Evolutionary conservation across 371 early-diverging fungal species (phyloP).

Genomic region (Thermomucor indicae-seudaticae): DNA sequence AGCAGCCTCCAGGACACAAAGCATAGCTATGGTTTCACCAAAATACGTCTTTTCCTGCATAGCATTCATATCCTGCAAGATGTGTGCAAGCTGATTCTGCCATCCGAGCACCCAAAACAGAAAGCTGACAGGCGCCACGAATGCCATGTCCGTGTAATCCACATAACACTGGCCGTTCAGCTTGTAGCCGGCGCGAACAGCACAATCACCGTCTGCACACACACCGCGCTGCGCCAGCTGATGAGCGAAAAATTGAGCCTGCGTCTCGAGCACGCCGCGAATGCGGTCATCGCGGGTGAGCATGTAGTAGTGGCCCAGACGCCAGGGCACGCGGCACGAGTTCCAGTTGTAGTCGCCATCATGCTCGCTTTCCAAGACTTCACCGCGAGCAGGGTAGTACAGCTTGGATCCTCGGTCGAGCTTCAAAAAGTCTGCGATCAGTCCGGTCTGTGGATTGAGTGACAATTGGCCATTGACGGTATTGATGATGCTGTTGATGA

Average conservation of each 20-base stretch:
- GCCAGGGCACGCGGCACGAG: slow-evolving; percentile 59
- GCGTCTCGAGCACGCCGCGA: slow-evolving; percentile 42
- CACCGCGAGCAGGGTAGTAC: slow-evolving; percentile 41
- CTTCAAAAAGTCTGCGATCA: slow-evolving; percentile 60
- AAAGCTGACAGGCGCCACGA: slow-evolving; percentile 56
- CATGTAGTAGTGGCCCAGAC: slow-evolving; percentile 57
- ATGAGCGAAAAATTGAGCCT: slow-evolving; percentile 55
- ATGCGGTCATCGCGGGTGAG: slow-evolving; percentile 51
- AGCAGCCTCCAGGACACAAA: slow-evolving; percentile 50
- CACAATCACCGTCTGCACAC: slow-evolving; percentile 30
- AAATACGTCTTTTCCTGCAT: slow-evolving; percentile 53
- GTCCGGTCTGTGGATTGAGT: slow-evolving; percentile 51
- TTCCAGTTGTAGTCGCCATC: slow-evolving; percentile 54
- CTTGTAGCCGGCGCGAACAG: slow-evolving; percentile 54
- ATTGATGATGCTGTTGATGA: slow-evolving; percentile 46
- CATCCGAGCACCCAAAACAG: slow-evolving; percentile 55
- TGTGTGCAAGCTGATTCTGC: slow-evolving; percentile 31
- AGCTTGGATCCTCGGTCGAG: slow-evolving; percentile 26
- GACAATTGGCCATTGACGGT: slow-evolving; percentile 35
- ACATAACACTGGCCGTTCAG: slow-evolving; percentile 47
- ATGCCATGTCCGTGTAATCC: slow-evolving; percentile 60
- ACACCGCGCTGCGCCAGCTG: slow-evolving; percentile 27
- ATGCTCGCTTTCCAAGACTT: slow-evolving; percentile 51
- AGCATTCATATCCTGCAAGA: slow-evolving; percentile 46
- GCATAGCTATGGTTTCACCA: slow-evolving; percentile 59